Evolutionary conservation across 805 yeast genomes (phyloP).

Genomic region (Brettanomyces anomalus): DNA sequence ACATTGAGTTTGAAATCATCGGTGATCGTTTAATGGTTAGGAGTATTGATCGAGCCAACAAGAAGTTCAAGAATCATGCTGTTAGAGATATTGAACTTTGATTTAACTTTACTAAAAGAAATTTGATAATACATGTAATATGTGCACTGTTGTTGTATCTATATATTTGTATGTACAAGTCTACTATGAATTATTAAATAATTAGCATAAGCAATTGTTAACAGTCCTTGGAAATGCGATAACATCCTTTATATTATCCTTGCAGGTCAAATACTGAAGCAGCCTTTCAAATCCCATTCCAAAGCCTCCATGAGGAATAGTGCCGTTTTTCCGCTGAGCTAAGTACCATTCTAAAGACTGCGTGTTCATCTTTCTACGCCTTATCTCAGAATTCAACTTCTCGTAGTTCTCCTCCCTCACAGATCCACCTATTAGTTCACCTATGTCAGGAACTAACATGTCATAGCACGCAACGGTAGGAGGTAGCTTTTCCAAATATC

Average conservation of each 20-base stretch:
- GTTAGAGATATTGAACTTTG: constrained; percentile 29
- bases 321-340: constrained; percentile 63
- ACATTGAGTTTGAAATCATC: constrained; percentile 47
- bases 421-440: constrained; percentile 93
- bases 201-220: constrained; percentile 37
- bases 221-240: constrained; percentile 80
- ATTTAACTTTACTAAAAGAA: background rate
- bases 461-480: constrained; percentile 85
- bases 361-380: constrained; percentile 43
- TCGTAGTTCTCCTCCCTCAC: constrained; percentile 67
- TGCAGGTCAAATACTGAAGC: constrained; percentile 59
- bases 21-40: constrained; percentile 76
- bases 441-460: constrained; percentile 79
- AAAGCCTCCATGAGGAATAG: constrained; percentile 93
- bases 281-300: constrained; percentile 93
- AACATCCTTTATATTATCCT: constrained; percentile 78
- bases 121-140: background rate
- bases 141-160: background rate
- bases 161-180: background rate
- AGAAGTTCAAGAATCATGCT: constrained; percentile 75
- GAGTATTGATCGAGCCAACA: constrained; percentile 71
- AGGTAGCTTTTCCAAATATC: constrained; percentile 9
- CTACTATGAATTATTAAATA: background rate
- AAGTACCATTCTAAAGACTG: constrained; percentile 73
- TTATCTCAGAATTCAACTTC: constrained; percentile 40